Conservation (phyloP, 495 filamentous ascomycete genomes). For the Venustampulla echinocandica region DNA sequence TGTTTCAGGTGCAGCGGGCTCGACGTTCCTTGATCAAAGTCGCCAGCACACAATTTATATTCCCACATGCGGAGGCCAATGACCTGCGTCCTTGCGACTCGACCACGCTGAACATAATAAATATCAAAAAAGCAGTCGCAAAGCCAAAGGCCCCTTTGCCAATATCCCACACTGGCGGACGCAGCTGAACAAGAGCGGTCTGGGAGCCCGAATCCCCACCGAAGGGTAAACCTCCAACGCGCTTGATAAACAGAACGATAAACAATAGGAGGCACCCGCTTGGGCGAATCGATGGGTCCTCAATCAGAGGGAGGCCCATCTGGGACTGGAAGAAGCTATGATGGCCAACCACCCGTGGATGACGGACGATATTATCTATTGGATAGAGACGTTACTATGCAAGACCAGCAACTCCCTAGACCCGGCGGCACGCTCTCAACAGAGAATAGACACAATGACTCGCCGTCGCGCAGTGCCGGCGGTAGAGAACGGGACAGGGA, state of each 20-base stretch:
- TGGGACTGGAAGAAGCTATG: constrained; percentile 20
- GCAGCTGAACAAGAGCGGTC: constrained; percentile 4
- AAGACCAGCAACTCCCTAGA: constrained; percentile 11
- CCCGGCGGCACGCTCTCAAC: constrained; percentile 16
- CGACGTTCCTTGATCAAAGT: constrained; percentile 20
- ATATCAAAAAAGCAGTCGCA: constrained; percentile 6
- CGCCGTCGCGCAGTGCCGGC: constrained; percentile 16
- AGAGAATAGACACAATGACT: constrained; percentile 13
- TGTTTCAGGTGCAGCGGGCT: constrained; percentile 24
- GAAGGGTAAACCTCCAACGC: constrained; percentile 2
- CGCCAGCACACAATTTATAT: constrained; percentile 24
- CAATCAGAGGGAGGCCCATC: constrained; percentile 24
- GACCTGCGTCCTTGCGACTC: constrained; percentile 18
- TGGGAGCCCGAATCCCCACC: background rate
- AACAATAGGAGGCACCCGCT: constrained; percentile 1
- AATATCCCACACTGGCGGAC: constrained; percentile 17
- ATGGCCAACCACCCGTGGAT: constrained; percentile 4
- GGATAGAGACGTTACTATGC: constrained; percentile 15
- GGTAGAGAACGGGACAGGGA: constrained; percentile 15
- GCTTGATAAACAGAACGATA: background rate
- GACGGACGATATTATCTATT: constrained; percentile 17
- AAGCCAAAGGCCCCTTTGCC: too few relatives aligned
- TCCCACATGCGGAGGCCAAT: constrained; percentile 20
- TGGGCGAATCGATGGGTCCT: constrained; percentile 18
- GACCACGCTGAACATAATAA: constrained; percentile 11